Evolutionary conservation across 2,329 filamentous ascomycete species (phyloP), one percentile per base, ranked within the genome.

Genomic region (Alternaria gaisen): DNA sequence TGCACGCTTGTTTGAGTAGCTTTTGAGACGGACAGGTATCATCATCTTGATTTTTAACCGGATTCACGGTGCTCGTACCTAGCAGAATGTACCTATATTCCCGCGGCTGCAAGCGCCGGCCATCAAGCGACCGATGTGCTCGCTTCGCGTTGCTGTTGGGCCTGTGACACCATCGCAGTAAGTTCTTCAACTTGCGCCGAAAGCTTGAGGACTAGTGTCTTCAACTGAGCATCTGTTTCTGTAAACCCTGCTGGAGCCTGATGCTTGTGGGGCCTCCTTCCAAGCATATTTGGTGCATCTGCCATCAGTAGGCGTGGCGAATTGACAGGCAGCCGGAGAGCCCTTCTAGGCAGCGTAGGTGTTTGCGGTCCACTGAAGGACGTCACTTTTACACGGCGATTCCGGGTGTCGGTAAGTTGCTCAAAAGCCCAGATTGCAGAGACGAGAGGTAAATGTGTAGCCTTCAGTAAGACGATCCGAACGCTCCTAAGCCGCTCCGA

Each of bases 341-440:
- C 56, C 58, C 69, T 71, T 53, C 67, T 78, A 22, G 60, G 61
- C 54, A 60, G 54, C 34, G 62, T 60, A 30, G 71, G 69, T 36
- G 70, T 74, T 56, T 76, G 74, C 46, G 77, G 77, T 47, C 74
- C 75, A 54, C 71, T 73, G 62, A 76, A 76, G 14, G 73, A 77
- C 34, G 65, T 56, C 22, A 56, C 58, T 16, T 64, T 66, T 18
- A 66, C 63, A 30, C 66, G 61, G 50, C 65, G 65, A 44, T 60
- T 70, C 28, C 64, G 71, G 42, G 66, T 65, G 46, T 68, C 58
- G 51, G 70, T 72, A 58, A 78, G 72, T 64, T 75, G 81, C 78
- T 92, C 90, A 74, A 90, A 93, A n/a, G 84, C 72, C 76, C 86
- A 85, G 66, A 94, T 93, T 46, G 84, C 80, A n/a, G 80, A 86